A percentile compares a stretch with the other conserved stretches of the same genome.
These are phyloP conservation scores for Penicillium sp. DNA, from an alignment of 2,329 filamentous ascomycete genomes.

Conservation along the genomic window DNA sequence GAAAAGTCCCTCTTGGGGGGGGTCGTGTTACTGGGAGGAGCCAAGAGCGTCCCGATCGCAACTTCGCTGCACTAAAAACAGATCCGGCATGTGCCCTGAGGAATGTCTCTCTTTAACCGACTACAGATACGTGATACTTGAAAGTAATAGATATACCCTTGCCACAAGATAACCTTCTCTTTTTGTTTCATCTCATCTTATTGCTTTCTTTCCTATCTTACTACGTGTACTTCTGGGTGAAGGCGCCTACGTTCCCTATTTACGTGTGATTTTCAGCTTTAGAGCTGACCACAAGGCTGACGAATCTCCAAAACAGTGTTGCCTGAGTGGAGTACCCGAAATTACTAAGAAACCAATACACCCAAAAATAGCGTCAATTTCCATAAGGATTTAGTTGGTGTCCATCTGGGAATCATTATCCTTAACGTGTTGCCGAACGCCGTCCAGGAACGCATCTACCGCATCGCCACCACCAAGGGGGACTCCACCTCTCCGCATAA, in stretches of 20 bases:
- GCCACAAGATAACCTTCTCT: too few relatives aligned
- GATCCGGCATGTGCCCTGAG: slow-evolving; percentile 8
- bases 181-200: too few relatives aligned
- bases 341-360: not conserved
- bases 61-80: slow-evolving; percentile 13
- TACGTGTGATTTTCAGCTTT: not conserved
- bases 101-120: not conserved
- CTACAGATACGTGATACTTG: too few relatives aligned
- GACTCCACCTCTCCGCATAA: slow-evolving; percentile 74
- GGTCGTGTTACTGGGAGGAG: not conserved
- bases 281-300: slow-evolving; percentile 4
- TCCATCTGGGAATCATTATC: slow-evolving; percentile 52
- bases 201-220: too few relatives aligned
- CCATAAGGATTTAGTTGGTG: slow-evolving; percentile 20
- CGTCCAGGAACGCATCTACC: slow-evolving; percentile 87
- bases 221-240: not conserved
- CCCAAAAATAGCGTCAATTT: slow-evolving; percentile 21
- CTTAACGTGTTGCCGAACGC: slow-evolving; percentile 77
- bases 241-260: too few relatives aligned
- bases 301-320: slow-evolving; percentile 19
- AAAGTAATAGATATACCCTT: too few relatives aligned
- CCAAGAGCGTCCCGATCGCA: slow-evolving; percentile 18
- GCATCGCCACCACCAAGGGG: slow-evolving; percentile 86
- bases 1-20: not conserved
- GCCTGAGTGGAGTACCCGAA: slow-evolving; percentile 17